Base-by-base conservation (phyloP, 2,329 filamentous ascomycete genomes). In the Cladosporium sp. region DNA sequence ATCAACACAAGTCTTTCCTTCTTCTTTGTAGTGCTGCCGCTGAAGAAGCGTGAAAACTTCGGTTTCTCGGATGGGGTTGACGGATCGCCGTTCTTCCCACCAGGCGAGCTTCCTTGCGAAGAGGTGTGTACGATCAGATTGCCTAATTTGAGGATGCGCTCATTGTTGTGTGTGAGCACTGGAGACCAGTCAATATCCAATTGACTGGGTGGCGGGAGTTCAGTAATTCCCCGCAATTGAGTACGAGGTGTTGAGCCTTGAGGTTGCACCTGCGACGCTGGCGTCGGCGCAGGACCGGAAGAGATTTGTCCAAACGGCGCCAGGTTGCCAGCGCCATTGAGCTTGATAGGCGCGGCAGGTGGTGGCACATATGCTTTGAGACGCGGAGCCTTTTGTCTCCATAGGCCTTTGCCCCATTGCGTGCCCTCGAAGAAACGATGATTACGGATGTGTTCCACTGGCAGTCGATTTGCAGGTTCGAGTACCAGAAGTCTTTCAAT, bases 141-240 rank as follows among this genome's bases (percentile, higher is more conserved):
- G 2, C 93, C 93, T 18, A 98, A 76, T 67, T 95, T 96, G 55
- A 98, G 69, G 58, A 98, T 98, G 30, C 93, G 82, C 69, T 98
- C 93, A 63, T 97, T 96, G 53, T 83, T 85, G 62, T 85, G 84
- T 8, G 88, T 96, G 49, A 98, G 74, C 4, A 98, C 91, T 1
- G 93, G 93, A 0, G 92, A 96, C 93, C 93, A 98, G 69, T 98
- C 93, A 51, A 98, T 95, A 64, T 98, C 93, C 20, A 98, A 75
- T 67, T 97, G 93, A 43, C 88, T 95, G 0, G 93, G 93, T n/a
- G 93, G 92, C 13, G 93, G 90, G 8, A 98, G 77, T 67, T 98
- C 93, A 1, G 93, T 97, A 53, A 98, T 94, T 53, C 96, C 83
- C 54, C 90, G 78, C 2, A 87, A 79, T 27, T 90, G 86, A 8